These are phyloP conservation scores for Zygosaccharomyces rouxii DNA, from an alignment of 805 yeast genomes.

Conservation along the genomic window DNA sequence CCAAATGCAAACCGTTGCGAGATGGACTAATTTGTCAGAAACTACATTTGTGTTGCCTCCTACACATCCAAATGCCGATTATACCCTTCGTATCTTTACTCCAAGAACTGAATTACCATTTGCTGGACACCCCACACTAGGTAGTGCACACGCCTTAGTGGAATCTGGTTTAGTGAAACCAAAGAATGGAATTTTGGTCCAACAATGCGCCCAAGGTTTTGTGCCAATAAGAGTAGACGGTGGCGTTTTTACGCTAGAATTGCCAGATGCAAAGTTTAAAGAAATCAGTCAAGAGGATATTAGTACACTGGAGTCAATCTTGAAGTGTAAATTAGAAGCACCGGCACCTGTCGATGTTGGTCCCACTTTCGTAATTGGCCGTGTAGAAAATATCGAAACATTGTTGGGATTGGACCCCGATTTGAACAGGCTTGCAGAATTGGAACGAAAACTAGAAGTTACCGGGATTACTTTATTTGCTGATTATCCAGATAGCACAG, in stretches of 20 bases:
- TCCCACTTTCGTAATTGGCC: slow-evolving; percentile 39
- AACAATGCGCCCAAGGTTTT: slow-evolving; percentile 42
- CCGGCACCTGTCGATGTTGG: slow-evolving; percentile 37
- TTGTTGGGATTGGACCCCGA: slow-evolving; percentile 34
- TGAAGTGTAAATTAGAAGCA: slow-evolving; percentile 8
- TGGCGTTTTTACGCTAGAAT: slow-evolving; percentile 7
- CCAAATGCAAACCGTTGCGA: slow-evolving; percentile 43
- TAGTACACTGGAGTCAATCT: neutral
- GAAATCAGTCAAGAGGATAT: slow-evolving; percentile 3
- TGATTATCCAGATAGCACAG: slow-evolving; percentile 18
- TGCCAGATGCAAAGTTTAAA: slow-evolving; percentile 8
- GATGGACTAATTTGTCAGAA: slow-evolving; percentile 53
- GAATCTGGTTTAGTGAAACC: slow-evolving; percentile 30
- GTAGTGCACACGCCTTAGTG: slow-evolving; percentile 40
- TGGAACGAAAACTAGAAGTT: slow-evolving; percentile 16
- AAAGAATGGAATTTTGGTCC: slow-evolving; percentile 32
- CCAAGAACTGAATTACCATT: slow-evolving; percentile 46
- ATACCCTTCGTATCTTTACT: slow-evolving; percentile 44
- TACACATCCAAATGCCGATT: slow-evolving; percentile 39
- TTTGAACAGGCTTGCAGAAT: slow-evolving; percentile 4
- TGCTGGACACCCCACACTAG: slow-evolving; percentile 57
- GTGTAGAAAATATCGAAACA: slow-evolving; percentile 27
- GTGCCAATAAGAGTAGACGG: slow-evolving; percentile 30
- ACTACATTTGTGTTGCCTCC: slow-evolving; percentile 46
- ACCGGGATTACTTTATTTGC: slow-evolving; percentile 39